These are phyloP conservation scores for Dictyostelium firmibasis DNA, from an alignment of 78 protist genomes.

Conservation along the genomic window DNA sequence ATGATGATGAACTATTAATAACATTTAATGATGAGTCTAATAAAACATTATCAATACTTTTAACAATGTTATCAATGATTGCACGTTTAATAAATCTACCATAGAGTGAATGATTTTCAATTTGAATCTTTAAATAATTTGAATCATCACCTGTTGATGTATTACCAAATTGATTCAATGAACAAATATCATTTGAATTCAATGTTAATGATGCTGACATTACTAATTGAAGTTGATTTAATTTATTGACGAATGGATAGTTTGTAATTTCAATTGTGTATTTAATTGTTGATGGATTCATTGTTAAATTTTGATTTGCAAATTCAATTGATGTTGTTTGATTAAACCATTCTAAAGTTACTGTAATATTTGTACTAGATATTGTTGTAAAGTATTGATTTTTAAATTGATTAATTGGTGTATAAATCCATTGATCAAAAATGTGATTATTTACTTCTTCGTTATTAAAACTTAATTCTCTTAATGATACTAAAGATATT, in stretches of 20 bases:
- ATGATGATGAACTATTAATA: neutral
- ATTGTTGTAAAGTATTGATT: neutral
- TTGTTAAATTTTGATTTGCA: neutral
- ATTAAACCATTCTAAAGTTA: neutral
- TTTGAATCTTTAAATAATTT: slow-evolving; percentile 7
- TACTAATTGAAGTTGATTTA: slow-evolving; percentile 6
- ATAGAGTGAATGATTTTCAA: neutral
- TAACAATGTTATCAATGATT: neutral
- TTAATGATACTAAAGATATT: neutral
- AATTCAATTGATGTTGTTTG: neutral
- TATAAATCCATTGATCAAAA: neutral
- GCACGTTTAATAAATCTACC: slow-evolving; percentile 51
- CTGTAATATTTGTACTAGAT: neutral
- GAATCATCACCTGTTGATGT: neutral
- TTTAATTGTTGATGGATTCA: slow-evolving; percentile 20
- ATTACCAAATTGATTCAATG: neutral
- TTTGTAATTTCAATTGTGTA: neutral
- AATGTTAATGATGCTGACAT: neutral
- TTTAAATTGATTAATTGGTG: neutral
- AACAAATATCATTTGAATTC: neutral
- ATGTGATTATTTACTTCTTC: neutral
- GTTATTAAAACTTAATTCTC: neutral
- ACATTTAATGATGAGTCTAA: neutral
- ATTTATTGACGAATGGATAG: neutral
- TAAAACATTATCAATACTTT: neutral